Percentiles rank a stretch among this genome's conserved stretches.
These are phyloP conservation scores for Trichoderma citrinoviride DNA, from an alignment of 2,329 filamentous ascomycete species.

Conservation along the genomic window DNA sequence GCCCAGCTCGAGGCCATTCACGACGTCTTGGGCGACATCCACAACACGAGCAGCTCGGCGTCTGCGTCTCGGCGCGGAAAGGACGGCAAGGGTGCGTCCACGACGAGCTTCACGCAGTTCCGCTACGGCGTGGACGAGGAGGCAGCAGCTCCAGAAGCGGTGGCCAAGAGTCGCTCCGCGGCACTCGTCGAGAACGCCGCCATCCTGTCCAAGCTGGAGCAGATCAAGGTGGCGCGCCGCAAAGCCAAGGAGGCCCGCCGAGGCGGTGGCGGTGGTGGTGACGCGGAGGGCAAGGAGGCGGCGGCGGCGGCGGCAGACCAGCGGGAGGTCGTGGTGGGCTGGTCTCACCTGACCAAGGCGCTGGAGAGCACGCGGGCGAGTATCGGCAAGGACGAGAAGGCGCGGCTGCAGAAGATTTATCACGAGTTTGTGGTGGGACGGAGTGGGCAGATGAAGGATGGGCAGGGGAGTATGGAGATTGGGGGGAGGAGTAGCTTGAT, in stretches of 20 bases:
- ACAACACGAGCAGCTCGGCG: slow-evolving; percentile 48
- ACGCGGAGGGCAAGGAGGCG: slow-evolving; percentile 31
- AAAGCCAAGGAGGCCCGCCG: slow-evolving; percentile 37
- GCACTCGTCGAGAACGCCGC: slow-evolving; percentile 72
- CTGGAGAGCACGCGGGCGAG: slow-evolving; percentile 75
- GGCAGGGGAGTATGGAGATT: slow-evolving; percentile 87
- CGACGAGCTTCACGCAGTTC: slow-evolving; percentile 74
- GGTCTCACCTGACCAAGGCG: slow-evolving; percentile 78
- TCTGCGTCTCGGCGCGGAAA: slow-evolving; percentile 35
- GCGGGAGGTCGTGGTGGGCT: slow-evolving; percentile 75
- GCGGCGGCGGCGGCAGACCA: slow-evolving; percentile 35
- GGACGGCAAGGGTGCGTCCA: slow-evolving; percentile 36
- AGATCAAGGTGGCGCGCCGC: slow-evolving; percentile 69
- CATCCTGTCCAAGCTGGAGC: slow-evolving; percentile 77
- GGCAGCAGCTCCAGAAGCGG: slow-evolving; percentile 37
- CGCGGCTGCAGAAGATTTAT: slow-evolving; percentile 76
- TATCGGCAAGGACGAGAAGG: slow-evolving; percentile 75
- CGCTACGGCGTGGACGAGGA: slow-evolving; percentile 65
- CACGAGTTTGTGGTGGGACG: slow-evolving; percentile 87
- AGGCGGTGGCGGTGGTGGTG: slow-evolving; percentile 29
- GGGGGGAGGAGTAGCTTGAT: slow-evolving; percentile 91
- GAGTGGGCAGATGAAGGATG: slow-evolving; percentile 93
- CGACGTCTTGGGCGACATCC: slow-evolving; percentile 67
- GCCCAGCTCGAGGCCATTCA: slow-evolving; percentile 97
- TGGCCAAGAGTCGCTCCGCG: slow-evolving; percentile 50